Conservation (phyloP, 192 early-diverging fungal species). For the Backusella circina region DNA sequence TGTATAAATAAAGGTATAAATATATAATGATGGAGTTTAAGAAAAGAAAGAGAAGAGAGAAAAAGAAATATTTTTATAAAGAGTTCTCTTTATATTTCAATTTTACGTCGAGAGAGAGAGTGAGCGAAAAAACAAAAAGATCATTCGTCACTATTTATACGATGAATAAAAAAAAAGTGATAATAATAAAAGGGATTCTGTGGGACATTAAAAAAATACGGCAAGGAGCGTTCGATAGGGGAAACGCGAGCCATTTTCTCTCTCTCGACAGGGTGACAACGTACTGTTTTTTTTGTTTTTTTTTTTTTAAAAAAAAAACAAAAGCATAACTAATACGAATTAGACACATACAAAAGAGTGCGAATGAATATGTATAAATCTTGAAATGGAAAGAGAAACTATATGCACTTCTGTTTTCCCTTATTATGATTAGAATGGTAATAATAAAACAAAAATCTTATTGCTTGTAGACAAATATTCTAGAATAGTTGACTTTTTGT, state of each 20-base stretch:
- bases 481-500: background rate
- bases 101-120: background rate
- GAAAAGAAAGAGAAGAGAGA: background rate
- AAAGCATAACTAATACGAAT: background rate
- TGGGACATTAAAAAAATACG: background rate
- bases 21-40: no score
- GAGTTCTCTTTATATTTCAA: background rate
- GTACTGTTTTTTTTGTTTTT: background rate
- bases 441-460: background rate
- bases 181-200: background rate
- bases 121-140: background rate
- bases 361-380: background rate
- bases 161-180: no score
- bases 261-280: constrained; percentile 1
- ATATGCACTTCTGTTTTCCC: background rate
- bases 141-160: constrained; percentile 5
- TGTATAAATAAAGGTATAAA: background rate
- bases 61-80: background rate
- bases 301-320: background rate
- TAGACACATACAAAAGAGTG: background rate
- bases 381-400: background rate
- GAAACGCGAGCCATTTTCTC: background rate
- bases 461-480: background rate
- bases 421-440: background rate
- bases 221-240: background rate